A percentile compares a stretch with the other conserved stretches of the same genome.
Conservation (phyloP, 805 yeast genomes). For the Kuraishia cidri region DNA sequence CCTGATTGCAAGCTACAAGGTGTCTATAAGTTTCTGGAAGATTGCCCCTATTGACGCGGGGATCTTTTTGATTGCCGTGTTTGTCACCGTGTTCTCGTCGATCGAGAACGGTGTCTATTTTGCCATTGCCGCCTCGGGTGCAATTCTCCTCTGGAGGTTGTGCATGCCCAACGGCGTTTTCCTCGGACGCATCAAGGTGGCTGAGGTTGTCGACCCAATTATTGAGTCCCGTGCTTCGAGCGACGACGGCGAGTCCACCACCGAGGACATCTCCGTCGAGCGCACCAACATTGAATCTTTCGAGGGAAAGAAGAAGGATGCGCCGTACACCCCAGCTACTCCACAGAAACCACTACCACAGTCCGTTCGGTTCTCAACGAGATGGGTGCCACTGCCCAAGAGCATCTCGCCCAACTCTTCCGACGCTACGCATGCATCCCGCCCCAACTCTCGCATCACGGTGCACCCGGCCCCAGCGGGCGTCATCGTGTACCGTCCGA, state of each 20-base stretch:
- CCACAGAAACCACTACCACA: constrained; percentile 1
- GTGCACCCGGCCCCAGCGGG: constrained; percentile 86
- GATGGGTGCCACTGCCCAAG: constrained; percentile 60
- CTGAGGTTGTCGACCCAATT: constrained; percentile 61
- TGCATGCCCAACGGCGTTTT: constrained; percentile 79
- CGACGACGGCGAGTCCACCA: constrained; percentile 9
- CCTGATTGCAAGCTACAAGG: constrained; percentile 60
- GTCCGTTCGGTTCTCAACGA: constrained; percentile 36
- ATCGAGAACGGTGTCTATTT: constrained; percentile 90
- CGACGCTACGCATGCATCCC: constrained; percentile 19
- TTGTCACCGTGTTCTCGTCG: constrained; percentile 67
- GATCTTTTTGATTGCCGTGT: constrained; percentile 63
- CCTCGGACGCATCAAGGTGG: constrained; percentile 68
- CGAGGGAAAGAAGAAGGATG: background rate
- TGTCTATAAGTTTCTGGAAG: constrained; percentile 62
- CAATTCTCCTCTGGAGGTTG: constrained; percentile 59
- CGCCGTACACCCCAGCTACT: background rate
- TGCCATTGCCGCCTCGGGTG: constrained; percentile 79
- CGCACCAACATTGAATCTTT: constrained; percentile 1
- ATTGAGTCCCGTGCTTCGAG: constrained; percentile 13
- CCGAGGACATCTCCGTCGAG: background rate
- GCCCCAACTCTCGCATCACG: constrained; percentile 43
- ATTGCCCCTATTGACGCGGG: constrained; percentile 67
- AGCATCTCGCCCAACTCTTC: constrained; percentile 13
- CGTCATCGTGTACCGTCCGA: constrained; percentile 74